Conservation (phyloP, 345 rosid genomes). For the Erucastrum elatum region DNA sequence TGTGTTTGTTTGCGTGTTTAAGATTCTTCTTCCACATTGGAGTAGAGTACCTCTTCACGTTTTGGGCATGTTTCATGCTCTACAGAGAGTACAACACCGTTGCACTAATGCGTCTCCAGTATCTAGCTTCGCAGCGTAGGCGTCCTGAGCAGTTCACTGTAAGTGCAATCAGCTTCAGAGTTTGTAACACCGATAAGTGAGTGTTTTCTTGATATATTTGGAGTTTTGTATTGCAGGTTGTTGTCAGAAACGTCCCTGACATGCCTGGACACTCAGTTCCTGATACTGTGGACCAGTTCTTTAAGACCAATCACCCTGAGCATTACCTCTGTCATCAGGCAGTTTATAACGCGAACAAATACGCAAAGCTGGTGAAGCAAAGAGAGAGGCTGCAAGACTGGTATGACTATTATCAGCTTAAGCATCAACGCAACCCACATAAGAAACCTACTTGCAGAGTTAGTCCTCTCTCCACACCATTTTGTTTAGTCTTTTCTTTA, state of each 20-base stretch:
- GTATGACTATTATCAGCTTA: conserved; percentile 84
- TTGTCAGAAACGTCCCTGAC: conserved; percentile 80
- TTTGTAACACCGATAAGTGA: neutral
- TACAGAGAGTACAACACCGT: conserved; percentile 80
- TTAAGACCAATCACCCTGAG: conserved; percentile 78
- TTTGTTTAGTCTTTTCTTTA: neutral
- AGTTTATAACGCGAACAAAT: conserved; percentile 80
- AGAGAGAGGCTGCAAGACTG: conserved; percentile 79
- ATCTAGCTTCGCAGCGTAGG: conserved; percentile 77
- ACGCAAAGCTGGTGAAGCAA: conserved; percentile 67
- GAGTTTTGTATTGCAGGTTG: conserved; percentile 57
- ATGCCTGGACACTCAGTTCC: conserved; percentile 55
- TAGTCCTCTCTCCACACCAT: conserved; percentile 15
- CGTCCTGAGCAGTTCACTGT: conserved; percentile 92
- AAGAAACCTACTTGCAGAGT: conserved; percentile 84
- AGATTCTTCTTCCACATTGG: conserved; percentile 95
- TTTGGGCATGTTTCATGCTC: conserved; percentile 91
- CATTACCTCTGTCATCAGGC: conserved; percentile 95
- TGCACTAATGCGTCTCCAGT: conserved; percentile 75
- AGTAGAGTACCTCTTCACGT: conserved; percentile 74
- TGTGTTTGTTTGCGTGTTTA: conserved; percentile 3
- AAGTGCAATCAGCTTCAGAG: conserved; percentile 39
- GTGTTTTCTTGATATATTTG: neutral
- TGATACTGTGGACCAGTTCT: conserved; percentile 74
- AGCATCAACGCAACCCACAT: conserved; percentile 74